A percentile compares a stretch with the other conserved stretches of the same genome.
Evolutionary conservation across 108 stramenopile species (phyloP).

Genomic region (Skeletonema marinoi): DNA sequence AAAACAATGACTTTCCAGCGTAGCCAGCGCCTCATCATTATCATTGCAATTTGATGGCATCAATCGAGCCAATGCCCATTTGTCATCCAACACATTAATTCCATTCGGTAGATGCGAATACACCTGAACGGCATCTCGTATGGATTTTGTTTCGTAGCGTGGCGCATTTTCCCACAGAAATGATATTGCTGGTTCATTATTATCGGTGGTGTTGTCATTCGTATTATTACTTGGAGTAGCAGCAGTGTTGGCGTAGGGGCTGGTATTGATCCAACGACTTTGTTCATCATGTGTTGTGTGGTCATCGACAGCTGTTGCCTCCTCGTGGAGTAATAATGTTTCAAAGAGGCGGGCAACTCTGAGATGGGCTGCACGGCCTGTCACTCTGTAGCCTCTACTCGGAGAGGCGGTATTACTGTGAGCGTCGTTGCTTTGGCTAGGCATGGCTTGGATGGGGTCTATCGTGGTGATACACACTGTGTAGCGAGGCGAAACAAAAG

Average conservation of each 20-base stretch:
- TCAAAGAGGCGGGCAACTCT: constrained; percentile 20
- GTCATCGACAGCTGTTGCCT: not conserved
- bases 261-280: constrained; percentile 23
- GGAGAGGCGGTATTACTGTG: not conserved
- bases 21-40: constrained; percentile 23
- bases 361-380: constrained; percentile 37
- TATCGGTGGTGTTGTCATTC: not conserved
- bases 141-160: constrained; percentile 59
- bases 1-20: constrained; percentile 73
- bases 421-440: too few species aligned
- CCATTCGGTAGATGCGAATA: constrained; percentile 87
- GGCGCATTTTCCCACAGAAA: constrained; percentile 89
- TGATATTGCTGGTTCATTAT: not conserved
- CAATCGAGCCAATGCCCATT: constrained; percentile 78
- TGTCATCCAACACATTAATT: constrained; percentile 68
- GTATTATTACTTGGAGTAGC: not conserved
- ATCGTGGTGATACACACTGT: too few species aligned
- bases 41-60: constrained; percentile 21
- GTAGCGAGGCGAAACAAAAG: too few species aligned
- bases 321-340: not conserved
- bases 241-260: constrained; percentile 16
- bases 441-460: too few species aligned
- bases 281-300: not conserved
- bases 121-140: constrained; percentile 51
- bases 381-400: constrained; percentile 8